These are phyloP conservation scores for Phytophthora quininea DNA, from an alignment of 352 stramenopile genomes.

Conservation along the genomic window DNA sequence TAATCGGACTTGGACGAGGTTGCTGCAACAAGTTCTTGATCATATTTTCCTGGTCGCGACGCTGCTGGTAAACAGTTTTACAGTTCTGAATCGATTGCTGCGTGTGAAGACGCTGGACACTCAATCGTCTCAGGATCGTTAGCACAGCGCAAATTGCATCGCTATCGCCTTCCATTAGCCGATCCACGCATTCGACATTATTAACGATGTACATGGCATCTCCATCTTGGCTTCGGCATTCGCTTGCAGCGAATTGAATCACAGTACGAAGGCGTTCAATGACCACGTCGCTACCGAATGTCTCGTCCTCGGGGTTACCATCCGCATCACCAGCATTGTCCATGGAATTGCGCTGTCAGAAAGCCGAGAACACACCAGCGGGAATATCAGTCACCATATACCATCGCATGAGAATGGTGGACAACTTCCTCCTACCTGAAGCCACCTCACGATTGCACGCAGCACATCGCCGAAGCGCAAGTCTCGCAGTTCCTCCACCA, in stretches of 20 bases:
- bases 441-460: conserved; percentile 46
- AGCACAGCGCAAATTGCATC: conserved; percentile 57
- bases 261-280: conserved; percentile 34
- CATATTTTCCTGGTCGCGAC: conserved; percentile 14
- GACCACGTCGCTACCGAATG: conserved; percentile 2
- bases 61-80: not conserved
- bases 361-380: too few species aligned
- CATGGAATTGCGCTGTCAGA: not conserved
- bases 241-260: conserved; percentile 49
- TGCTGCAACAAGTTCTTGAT: conserved; percentile 17
- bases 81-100: conserved; percentile 5
- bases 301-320: not conserved
- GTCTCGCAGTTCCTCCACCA: conserved; percentile 61
- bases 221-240: conserved; percentile 42
- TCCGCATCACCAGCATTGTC: conserved; percentile 6
- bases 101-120: conserved; percentile 1
- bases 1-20: not conserved
- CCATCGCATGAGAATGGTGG: too few species aligned
- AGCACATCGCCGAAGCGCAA: conserved; percentile 70
- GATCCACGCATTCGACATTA: conserved; percentile 40
- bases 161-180: conserved; percentile 39
- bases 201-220: conserved; percentile 63
- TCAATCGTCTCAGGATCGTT: conserved; percentile 46
- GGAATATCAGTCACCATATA: not conserved
- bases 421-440: conserved; percentile 19